Evolutionary conservation across 129 eudicot species (phyloP), one percentile per base, ranked within the genome.

Genomic region (Helianthus tuberosus): DNA sequence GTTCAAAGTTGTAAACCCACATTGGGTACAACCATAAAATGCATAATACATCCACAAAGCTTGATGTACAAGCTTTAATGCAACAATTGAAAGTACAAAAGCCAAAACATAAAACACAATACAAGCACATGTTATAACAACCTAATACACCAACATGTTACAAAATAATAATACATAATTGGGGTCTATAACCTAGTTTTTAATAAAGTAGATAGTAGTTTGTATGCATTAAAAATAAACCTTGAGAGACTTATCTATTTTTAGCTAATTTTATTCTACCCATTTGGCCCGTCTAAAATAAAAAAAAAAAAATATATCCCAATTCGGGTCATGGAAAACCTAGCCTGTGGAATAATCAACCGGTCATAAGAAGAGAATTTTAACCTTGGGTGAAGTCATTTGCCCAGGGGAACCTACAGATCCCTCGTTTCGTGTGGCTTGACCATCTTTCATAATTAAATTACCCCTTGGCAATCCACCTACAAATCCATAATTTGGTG

Each of bases 381-480:
- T 55, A 67, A 93, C 98, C 98, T 93, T 90, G 62, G 96, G 91
- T 27, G 98, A 90, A 81, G 76, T 87, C 78, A 92, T 84, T 73
- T 90, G 96, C 69, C 84, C 91, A 3, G 93, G 98, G 48, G 98
- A 90, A 83, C 96, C 89, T 48, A 90, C 77, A 65, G 95, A 84
- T 78, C 97, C 96, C 73, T 93, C 98, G 59, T 83, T 93, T 86
- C 96, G 88, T 57, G 88, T 72, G 35, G 91, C 77, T 61, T 86
- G 98, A 68, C 89, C 98, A 80, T 93, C 98, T 86, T 93, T 90
- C 73, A 88, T 75, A 77, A 82, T 86, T 75, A 93, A 49, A 68
- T 76, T 88, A 66, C 92, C 96, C 82, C 94, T 85, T 16, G 93
- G 96, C 74, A 93, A 70, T 71, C 96, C 96, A 63, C 98, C 98